These are phyloP conservation scores for Pyricularia sp. DNA, from an alignment of 2,329 filamentous ascomycete genomes.

Conservation along the genomic window DNA sequence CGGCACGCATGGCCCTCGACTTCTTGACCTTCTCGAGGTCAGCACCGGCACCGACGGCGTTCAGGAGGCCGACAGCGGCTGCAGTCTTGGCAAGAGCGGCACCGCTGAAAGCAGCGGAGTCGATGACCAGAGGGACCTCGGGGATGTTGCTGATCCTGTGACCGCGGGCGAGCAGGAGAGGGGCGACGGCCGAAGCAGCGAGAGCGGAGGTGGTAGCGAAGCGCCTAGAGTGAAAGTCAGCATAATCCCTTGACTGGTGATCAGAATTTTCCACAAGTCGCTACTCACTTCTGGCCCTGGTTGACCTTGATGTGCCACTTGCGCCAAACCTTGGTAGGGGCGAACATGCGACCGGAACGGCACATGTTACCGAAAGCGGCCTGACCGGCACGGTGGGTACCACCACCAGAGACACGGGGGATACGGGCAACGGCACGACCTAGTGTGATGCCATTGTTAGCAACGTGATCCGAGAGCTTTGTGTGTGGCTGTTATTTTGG, in stretches of 20 bases:
- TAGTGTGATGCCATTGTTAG: conserved; percentile 25
- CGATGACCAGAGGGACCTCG: conserved; percentile 94
- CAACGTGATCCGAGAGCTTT: background rate
- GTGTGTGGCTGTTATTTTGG: background rate
- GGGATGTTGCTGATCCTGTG: conserved; percentile 89
- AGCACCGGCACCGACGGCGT: conserved; percentile 78
- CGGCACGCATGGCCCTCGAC: conserved; percentile 93
- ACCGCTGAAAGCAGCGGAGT: conserved; percentile 79
- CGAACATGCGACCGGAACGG: conserved; percentile 99
- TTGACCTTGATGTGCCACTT: conserved; percentile 99
- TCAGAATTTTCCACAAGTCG: background rate
- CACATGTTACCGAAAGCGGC: conserved; percentile 99
- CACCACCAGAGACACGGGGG: conserved; percentile 99
- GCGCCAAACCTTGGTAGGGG: conserved; percentile 99
- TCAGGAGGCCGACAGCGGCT: conserved; percentile 76
- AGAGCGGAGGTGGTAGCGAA: conserved; percentile 97
- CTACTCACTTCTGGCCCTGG: conserved; percentile 87
- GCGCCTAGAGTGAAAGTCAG: conserved; percentile 49
- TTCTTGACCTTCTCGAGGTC: conserved; percentile 94
- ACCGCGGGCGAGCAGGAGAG: conserved; percentile 92
- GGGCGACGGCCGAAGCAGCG: conserved; percentile 88
- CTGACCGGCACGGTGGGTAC: conserved; percentile 99
- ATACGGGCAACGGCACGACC: conserved; percentile 99
- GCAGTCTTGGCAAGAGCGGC: conserved; percentile 80
- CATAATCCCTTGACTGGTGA: conserved; percentile 6